Evolutionary conservation across 805 yeast genomes (phyloP), one percentile per base, ranked within the genome.

Genomic region (Metschnikowia continentalis): DNA sequence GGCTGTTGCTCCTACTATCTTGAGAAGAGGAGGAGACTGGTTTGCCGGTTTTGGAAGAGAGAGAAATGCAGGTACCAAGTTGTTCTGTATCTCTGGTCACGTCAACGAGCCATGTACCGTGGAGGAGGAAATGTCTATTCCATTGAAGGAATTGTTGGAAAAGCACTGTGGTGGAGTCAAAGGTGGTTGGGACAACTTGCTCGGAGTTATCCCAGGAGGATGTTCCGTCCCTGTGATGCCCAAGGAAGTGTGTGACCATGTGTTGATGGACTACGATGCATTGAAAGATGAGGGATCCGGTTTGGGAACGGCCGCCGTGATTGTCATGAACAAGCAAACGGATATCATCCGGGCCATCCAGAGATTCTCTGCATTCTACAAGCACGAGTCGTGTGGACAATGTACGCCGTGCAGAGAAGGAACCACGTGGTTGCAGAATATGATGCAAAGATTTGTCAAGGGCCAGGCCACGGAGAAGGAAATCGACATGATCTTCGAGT

Each of bases 341-440:
- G 96, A 89, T 67, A 82, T 89, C 49, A 82, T 89, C 54, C 79
- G 90, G 57, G 94, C 92, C 59, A 89, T 89, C 67, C 95, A 89
- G 71, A 80, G 96, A 70, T 81, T 89, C 63, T 70, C 92, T 41
- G 83, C 87, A 41, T 89, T 89, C 70, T 89, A 88, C 76, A 87
- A 86, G 75, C 96, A 89, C 72, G 96, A 89, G 77, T 86, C 94
- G 6, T 89, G 96, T 74, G 96, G 96, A 53, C 96, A 89, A 74
- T 89, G 96, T 76, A 89, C 96, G 3, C 96, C 96, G 52, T 89
- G 96, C 74, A 83, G 96, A 68, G 96, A 89, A 73, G 96, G 96
- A 52, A 88, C 96, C 41, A 85, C 95, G 19, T 89, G 92, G 86
- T 75, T 89, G 61, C 75, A 78, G 53, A 86, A 82, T 71, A 84